A percentile compares a stretch with the other conserved stretches of the same genome.
Evolutionary conservation across 2,329 filamentous ascomycete species (phyloP).

Genomic region (Pestalotiopsis fici): DNA sequence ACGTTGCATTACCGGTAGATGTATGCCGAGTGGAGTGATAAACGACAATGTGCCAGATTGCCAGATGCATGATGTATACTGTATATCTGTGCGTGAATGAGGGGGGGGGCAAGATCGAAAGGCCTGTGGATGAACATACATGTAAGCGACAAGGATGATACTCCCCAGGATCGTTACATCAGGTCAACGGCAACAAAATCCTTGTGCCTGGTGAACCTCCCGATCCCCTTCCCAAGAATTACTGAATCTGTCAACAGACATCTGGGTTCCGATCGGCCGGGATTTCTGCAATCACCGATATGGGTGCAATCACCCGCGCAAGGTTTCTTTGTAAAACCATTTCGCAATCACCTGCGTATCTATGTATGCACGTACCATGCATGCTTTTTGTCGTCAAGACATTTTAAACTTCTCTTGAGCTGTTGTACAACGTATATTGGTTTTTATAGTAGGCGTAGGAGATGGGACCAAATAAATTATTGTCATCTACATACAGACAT

Average conservation of each 20-base stretch:
- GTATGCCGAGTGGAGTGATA: background rate
- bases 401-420: background rate
- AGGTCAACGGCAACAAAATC: too few species aligned
- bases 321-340: background rate
- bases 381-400: too few species aligned
- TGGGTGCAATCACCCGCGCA: background rate
- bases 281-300: background rate
- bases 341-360: too few species aligned
- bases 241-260: background rate
- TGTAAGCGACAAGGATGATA: too few species aligned
- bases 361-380: too few species aligned
- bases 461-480: background rate
- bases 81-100: too few species aligned
- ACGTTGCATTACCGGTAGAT: background rate
- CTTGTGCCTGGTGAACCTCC: too few species aligned
- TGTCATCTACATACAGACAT: background rate
- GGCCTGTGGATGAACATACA: too few species aligned
- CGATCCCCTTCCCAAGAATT: background rate
- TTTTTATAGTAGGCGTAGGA: background rate
- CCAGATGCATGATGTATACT: background rate
- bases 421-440: background rate
- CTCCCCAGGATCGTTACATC: too few species aligned
- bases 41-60: background rate
- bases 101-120: too few species aligned
- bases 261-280: constrained; percentile 1